Base-by-base conservation (phyloP, 768 basidiomycete species). In the Phylloporus rhodoxanthus region DNA sequence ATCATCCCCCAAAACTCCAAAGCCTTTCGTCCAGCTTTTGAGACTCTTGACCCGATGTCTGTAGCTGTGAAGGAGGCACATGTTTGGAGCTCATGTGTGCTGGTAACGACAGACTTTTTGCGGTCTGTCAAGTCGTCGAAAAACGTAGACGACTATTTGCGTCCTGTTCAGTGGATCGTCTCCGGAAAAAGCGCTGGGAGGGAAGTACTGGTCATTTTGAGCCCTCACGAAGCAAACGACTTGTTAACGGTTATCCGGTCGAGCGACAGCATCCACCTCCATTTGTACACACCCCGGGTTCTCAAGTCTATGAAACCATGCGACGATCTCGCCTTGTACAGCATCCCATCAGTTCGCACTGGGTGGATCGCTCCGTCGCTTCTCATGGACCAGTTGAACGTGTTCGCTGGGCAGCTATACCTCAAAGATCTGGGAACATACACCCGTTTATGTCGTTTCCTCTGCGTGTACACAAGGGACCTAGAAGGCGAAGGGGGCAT, bases 321-420 rank as follows among this genome's bases (percentile, higher is more conserved):
- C 34, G 76, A 78, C 21, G 55, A 65, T 25, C 55, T 69, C 2
- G 5, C 25, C 3, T 39, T 64, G 5, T 57, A 65, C 43, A 53
- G 9, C 23, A 32, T 66, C 8, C 65, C 67, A 8, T 2, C 51
- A 4, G 46, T 64, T 3, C 51, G 66, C 2, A 19, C 25, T 1
- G 37, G 37, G 9, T 64, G 63, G 56, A 45, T 46, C 7, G 49
- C 59, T 47, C 59, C 2, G 36, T 48, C 6, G 29, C 47, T 2
- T 39, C 43, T n/a, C 33, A 63, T 62, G 26, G 44, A 43, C 25
- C 72, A 74, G 41, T 60, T 78, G 33, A 74, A 71, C 33, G 50
- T 76, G 32, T 75, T 71, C 52, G 72, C 75, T 13, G 76, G 75
- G 2, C 73, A 77, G 50, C 64, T 77, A 2, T 77, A 72, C 48